Evolutionary conservation across 2,329 filamentous ascomycete genomes (phyloP).

Genomic region (Fusarium gaditjirri): DNA sequence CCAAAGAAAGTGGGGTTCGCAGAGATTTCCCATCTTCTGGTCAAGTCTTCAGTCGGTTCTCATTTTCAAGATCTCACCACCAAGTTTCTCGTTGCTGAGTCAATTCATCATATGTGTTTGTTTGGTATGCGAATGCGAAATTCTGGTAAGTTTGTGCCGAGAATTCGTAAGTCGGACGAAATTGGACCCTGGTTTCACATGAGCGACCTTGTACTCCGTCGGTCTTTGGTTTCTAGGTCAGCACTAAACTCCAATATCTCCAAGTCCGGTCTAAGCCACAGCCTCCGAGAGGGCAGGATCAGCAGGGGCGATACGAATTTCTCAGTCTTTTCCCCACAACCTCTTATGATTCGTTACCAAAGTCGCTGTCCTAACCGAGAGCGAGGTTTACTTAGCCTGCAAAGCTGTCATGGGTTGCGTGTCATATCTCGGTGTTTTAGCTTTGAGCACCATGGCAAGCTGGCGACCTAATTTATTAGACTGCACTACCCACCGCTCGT

Average conservation of each 20-base stretch:
- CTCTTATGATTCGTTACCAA: background rate
- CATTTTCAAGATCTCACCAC: rapidly evolving
- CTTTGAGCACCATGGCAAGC: background rate
- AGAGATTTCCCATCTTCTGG: rapidly evolving
- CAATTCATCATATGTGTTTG: too few species aligned
- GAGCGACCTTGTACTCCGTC: background rate
- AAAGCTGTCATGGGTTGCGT: background rate
- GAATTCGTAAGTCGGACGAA: background rate
- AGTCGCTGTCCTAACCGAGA: background rate
- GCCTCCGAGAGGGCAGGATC: rapidly evolving
- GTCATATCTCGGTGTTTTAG: background rate
- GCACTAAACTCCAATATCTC: background rate
- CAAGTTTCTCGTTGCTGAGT: background rate
- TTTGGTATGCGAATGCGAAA: background rate
- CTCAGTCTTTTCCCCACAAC: background rate
- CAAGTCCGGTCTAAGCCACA: background rate
- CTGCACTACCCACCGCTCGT: background rate
- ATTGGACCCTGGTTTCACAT: background rate
- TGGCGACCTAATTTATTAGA: background rate
- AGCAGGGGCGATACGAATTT: background rate
- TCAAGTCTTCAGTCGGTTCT: background rate
- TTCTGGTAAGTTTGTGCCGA: too few species aligned
- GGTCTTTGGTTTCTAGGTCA: background rate
- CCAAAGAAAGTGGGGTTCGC: rapidly evolving
- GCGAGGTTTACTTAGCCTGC: background rate